Conservation (phyloP, 176 grass and related monocot species). For the Coix lacrymajobi region DNA sequence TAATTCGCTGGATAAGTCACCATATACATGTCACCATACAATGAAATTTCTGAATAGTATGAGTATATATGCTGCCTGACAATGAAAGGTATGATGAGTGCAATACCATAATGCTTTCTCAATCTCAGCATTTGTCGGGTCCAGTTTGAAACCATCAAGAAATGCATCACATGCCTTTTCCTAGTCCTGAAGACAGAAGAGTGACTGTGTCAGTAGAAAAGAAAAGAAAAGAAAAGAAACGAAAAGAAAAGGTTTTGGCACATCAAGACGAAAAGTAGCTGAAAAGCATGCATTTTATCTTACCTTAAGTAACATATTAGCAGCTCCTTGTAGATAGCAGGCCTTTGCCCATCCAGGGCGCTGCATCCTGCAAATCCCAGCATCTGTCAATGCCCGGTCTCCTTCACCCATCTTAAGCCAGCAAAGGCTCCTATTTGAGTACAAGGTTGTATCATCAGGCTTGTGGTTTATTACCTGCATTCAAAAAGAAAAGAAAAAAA, state of each 20-base stretch:
- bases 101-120: constrained; percentile 19
- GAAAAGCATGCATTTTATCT: not conserved
- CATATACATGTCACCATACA: not conserved
- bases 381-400: constrained; percentile 20
- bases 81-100: not conserved
- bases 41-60: not conserved
- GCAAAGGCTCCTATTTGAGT: constrained; percentile 43
- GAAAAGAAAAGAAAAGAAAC: too few species aligned
- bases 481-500: not conserved
- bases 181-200: constrained; percentile 32
- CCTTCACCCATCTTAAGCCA: constrained; percentile 33
- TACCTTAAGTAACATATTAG: constrained; percentile 44
- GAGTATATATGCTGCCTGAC: not conserved
- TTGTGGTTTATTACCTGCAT: constrained; percentile 1
- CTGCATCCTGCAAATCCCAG: constrained; percentile 13
- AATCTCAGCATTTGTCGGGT: constrained; percentile 20
- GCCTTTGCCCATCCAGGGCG: constrained; percentile 37
- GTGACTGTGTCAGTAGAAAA: not conserved
- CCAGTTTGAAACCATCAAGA: constrained; percentile 38
- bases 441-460: constrained; percentile 10
- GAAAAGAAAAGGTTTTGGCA: not conserved
- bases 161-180: constrained; percentile 32
- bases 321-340: constrained; percentile 34
- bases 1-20: not conserved
- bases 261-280: not conserved